Evolutionary conservation across 768 basidiomycete species (phyloP).

Genomic region (Phanerodontia chrysosporium): DNA sequence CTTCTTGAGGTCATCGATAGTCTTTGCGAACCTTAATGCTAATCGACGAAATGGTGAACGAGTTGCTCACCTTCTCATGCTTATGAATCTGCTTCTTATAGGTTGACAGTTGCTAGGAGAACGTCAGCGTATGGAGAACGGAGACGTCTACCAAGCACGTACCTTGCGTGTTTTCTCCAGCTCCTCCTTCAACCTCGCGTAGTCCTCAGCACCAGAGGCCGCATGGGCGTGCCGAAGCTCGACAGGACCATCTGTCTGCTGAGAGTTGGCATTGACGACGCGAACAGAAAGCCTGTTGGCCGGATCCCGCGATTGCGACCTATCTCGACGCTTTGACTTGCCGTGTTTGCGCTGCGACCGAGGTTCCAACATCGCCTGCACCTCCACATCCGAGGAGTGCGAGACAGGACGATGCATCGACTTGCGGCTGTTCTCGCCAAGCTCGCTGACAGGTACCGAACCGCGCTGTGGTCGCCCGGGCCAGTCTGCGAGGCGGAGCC

Average conservation of each 20-base stretch:
- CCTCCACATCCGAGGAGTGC: not conserved
- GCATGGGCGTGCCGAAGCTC: not conserved
- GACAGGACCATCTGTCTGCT: not conserved
- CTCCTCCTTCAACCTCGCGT: constrained; percentile 20
- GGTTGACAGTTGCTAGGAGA: constrained; percentile 15
- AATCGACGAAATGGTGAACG: not conserved
- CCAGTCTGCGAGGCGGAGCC: not conserved
- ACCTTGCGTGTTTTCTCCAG: constrained; percentile 24
- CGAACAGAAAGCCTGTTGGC: constrained; percentile 18
- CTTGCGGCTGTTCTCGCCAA: constrained; percentile 1
- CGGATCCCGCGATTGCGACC: constrained; percentile 35
- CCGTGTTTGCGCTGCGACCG: not conserved
- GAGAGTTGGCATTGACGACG: constrained; percentile 20
- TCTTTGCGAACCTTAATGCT: not conserved
- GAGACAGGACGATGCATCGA: not conserved
- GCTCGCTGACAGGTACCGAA: not conserved
- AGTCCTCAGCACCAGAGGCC: constrained; percentile 12
- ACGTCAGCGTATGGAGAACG: not conserved
- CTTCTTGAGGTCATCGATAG: constrained; percentile 23
- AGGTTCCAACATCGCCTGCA: constrained; percentile 18
- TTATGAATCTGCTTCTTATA: constrained; percentile 23
- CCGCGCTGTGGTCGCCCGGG: not conserved
- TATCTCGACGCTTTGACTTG: constrained; percentile 26
- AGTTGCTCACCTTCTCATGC: constrained; percentile 25
- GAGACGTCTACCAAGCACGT: not conserved